phyloP scores from a whole-genome alignment of 2,329 filamentous ascomycete species.

The Sclerotinia nivalis region DNA sequence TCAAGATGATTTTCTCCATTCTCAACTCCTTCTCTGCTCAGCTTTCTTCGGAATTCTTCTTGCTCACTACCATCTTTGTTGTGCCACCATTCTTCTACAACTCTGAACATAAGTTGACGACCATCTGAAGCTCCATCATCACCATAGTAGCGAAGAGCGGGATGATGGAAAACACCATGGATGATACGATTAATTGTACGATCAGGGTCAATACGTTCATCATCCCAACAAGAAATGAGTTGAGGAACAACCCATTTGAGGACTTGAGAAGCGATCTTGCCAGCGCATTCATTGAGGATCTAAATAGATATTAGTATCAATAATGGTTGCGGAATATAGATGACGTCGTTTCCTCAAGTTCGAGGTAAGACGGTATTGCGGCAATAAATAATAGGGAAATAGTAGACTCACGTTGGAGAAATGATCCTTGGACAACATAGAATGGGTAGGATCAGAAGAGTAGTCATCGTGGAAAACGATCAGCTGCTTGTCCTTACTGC shows the following conservation, averaged over 20 bases:
- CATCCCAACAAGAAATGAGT: slow-evolving; percentile 83
- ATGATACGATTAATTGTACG: slow-evolving; percentile 75
- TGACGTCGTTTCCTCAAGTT: background rate
- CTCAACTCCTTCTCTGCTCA: slow-evolving; percentile 76
- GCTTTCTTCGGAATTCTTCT: slow-evolving; percentile 68
- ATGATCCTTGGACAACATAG: slow-evolving; percentile 94
- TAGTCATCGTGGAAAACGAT: slow-evolving; percentile 81
- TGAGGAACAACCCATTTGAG: slow-evolving; percentile 87
- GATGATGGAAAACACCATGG: slow-evolving; percentile 82
- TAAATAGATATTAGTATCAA: slow-evolving; percentile 17
- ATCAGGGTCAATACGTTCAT: slow-evolving; percentile 69
- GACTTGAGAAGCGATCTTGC: slow-evolving; percentile 75
- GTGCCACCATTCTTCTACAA: slow-evolving; percentile 81
- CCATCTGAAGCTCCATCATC: slow-evolving; percentile 72
- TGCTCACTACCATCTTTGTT: slow-evolving; percentile 62
- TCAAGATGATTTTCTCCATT: slow-evolving; percentile 83
- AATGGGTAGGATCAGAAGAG: slow-evolving; percentile 83
- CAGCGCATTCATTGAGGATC: slow-evolving; percentile 84
- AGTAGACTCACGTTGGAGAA: slow-evolving; percentile 53
- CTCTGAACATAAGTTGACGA: slow-evolving; percentile 74
- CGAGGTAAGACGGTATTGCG: background rate
- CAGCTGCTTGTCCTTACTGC: slow-evolving; percentile 79
- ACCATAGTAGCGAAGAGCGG: slow-evolving; percentile 70
- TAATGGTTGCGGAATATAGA: too few relatives aligned
- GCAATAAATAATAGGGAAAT: background rate